Conservation (phyloP, 768 basidiomycete genomes). For the Pleurotus djamor region DNA sequence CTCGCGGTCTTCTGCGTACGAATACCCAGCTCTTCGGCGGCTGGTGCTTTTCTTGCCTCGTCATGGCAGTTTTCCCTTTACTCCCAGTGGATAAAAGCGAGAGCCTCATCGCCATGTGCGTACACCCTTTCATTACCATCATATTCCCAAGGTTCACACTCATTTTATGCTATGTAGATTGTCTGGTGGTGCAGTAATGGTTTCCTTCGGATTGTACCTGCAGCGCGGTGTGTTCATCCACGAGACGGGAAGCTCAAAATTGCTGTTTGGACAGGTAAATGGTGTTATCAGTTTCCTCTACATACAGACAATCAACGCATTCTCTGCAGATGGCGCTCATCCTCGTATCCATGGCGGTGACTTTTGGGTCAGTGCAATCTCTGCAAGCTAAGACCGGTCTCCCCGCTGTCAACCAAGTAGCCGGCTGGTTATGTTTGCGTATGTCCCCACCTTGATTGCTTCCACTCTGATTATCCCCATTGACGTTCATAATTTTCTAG, state of each 20-base stretch:
- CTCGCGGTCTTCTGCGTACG: slow-evolving; percentile 22
- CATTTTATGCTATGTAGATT: slow-evolving; percentile 25
- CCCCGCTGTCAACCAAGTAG: slow-evolving; percentile 53
- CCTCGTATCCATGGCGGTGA: slow-evolving; percentile 45
- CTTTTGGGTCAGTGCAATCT: slow-evolving; percentile 52
- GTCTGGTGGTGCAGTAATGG: slow-evolving; percentile 44
- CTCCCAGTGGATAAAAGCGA: slow-evolving; percentile 74
- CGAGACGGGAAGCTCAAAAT: neutral
- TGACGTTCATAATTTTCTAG: slow-evolving; percentile 25
- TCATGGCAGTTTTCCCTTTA: slow-evolving; percentile 67
- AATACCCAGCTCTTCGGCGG: slow-evolving; percentile 19
- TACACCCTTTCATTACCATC: slow-evolving; percentile 5
- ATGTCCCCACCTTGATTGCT: slow-evolving; percentile 14
- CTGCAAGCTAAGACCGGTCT: slow-evolving; percentile 69
- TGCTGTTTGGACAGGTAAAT: neutral
- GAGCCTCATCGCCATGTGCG: slow-evolving; percentile 58
- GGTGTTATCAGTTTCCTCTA: neutral
- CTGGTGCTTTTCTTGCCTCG: slow-evolving; percentile 52
- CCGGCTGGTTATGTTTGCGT: slow-evolving; percentile 71
- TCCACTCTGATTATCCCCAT: neutral
- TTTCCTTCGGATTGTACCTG: slow-evolving; percentile 25
- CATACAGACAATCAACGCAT: neutral
- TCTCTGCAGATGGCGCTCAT: slow-evolving; percentile 41
- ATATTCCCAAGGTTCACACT: neutral
- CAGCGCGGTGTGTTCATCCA: neutral